Percentiles rank a stretch among this genome's conserved stretches.
Evolutionary conservation across 495 filamentous ascomycete genomes (phyloP).

Genomic region (Podospora australis): DNA sequence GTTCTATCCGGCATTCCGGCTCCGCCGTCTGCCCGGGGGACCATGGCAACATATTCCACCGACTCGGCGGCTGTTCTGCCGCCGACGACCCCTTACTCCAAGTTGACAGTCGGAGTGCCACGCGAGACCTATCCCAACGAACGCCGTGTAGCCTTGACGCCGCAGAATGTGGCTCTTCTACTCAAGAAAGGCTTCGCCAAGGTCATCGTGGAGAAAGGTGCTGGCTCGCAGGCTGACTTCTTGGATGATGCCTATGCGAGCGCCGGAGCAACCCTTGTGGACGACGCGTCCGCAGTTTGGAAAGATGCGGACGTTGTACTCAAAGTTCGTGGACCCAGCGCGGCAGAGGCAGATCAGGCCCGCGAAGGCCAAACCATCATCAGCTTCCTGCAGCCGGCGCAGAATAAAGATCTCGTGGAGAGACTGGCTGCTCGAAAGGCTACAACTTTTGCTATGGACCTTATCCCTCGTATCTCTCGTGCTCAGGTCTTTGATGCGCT

Average conservation of each 20-base stretch:
- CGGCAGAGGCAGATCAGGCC: slow-evolving; percentile 55
- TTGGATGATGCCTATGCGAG: slow-evolving; percentile 62
- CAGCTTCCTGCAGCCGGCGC: slow-evolving; percentile 67
- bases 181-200: slow-evolving; percentile 73
- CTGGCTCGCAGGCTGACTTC: slow-evolving; percentile 67
- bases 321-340: slow-evolving; percentile 67
- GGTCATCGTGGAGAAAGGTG: slow-evolving; percentile 67
- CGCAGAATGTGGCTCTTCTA: slow-evolving; percentile 67
- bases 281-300: slow-evolving; percentile 53
- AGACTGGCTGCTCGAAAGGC: slow-evolving; percentile 56
- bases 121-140: slow-evolving; percentile 65
- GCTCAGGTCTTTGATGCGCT: slow-evolving; percentile 75
- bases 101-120: slow-evolving; percentile 64
- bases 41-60: slow-evolving; percentile 24
- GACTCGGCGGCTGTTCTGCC: slow-evolving; percentile 34
- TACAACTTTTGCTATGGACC: slow-evolving; percentile 75
- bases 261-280: slow-evolving; percentile 65
- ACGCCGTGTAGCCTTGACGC: slow-evolving; percentile 71
- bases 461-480: slow-evolving; percentile 76
- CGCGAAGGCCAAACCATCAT: slow-evolving; percentile 61
- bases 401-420: slow-evolving; percentile 64
- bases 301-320: slow-evolving; percentile 65
- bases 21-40: slow-evolving; percentile 1
- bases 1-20: slow-evolving; percentile 21
- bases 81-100: slow-evolving; percentile 55